Evolutionary conservation across 805 yeast genomes (phyloP), one percentile per base, ranked within the genome.

Genomic region (Metschnikowia gruessii): DNA sequence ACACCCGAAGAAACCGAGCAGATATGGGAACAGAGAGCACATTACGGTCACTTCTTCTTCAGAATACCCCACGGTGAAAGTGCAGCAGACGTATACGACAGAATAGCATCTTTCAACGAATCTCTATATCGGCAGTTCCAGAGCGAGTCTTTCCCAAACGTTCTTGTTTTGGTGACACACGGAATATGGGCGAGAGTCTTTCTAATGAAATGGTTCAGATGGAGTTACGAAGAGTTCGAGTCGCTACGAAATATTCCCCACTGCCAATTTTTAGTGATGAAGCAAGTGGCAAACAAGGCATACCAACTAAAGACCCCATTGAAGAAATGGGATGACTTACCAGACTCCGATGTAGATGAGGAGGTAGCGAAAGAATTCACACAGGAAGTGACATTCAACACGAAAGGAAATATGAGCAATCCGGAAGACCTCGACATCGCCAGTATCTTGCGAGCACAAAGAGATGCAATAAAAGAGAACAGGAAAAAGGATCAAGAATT

Each of bases 141-240:
- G 49, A 63, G 71, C 38, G 82, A 77, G 15, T 75, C 79, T 55
- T 87, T 87, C 60, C 90, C 97, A n/a, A 79, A 80, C 49, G 85
- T 90, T 16, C 74, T 89, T 33, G 89, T 91, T 2, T 68, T 91
- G 35, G 96, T 91, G 34, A 86, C 96, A 4, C 97, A 91, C 63
- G 97, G 97, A 9, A 87, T 91, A 13, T 89, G 95, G 92, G 86
- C 95, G 3, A 72, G 97, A 34, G 97, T 91, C 8, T 91, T 91
- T 57, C 65, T 91, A 36, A 89, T 90, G 90, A 87, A 90, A 58
- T 91, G 97, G 97, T 91, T 82, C 62, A 72, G 96, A 48, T 91
- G 97, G 97, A 77, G 85, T 1, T 92, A 85, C 60, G 97, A 90
- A 62, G 82, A 83, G 60, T 91, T 90, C 65, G 97, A 91, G 65